These are phyloP conservation scores for Maudiozyma bulderi DNA, from an alignment of 805 yeast genomes.

Conservation along the genomic window DNA sequence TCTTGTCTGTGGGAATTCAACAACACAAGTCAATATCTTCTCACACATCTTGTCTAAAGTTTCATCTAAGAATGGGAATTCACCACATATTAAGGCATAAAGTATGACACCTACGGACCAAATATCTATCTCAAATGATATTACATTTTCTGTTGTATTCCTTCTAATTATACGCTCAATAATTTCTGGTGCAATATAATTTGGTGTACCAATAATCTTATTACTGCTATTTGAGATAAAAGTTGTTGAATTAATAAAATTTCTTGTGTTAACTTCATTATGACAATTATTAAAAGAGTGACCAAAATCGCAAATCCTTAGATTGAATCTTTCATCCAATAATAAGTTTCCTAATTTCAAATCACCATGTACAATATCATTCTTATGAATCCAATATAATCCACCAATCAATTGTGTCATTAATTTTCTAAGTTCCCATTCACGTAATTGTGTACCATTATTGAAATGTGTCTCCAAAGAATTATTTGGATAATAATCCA, in stretches of 20 bases:
- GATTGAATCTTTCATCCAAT: conserved; percentile 80
- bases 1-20: conserved; percentile 57
- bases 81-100: conserved; percentile 79
- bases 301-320: conserved; percentile 57
- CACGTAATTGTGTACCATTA: conserved; percentile 1
- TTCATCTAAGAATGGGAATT: conserved; percentile 79
- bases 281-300: conserved; percentile 61
- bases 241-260: conserved; percentile 56
- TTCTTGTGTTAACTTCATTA: conserved; percentile 32
- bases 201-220: conserved; percentile 66
- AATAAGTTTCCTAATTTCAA: conserved; percentile 30
- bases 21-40: conserved; percentile 74
- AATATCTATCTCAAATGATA: conserved; percentile 78
- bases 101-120: conserved; percentile 96
- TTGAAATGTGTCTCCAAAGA: neutral
- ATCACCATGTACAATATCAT: conserved; percentile 34
- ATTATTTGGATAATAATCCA: conserved; percentile 1
- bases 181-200: conserved; percentile 95
- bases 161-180: conserved; percentile 1
- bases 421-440: conserved; percentile 33
- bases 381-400: conserved; percentile 75
- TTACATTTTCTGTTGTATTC: conserved; percentile 68
- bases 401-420: conserved; percentile 91
- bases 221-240: neutral
- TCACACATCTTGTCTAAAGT: conserved; percentile 70